phyloP scores from a whole-genome alignment of 768 basidiomycete species.

The Boletus subcaerulescens region DNA sequence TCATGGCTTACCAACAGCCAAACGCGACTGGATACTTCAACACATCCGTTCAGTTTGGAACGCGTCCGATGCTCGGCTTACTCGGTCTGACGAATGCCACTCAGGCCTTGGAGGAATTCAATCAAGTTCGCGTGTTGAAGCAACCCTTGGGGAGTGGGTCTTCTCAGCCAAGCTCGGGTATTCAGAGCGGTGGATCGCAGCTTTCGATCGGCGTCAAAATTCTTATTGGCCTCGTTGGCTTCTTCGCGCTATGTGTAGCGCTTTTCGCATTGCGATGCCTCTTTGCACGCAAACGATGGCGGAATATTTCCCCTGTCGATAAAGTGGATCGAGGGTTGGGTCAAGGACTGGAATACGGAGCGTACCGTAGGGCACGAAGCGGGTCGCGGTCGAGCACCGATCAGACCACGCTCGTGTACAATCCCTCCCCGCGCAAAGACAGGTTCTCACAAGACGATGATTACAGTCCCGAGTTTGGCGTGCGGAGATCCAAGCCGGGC shows the following conservation, averaged over 20 bases:
- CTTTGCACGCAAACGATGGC: slow-evolving; percentile 39
- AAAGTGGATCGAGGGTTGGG: slow-evolving; percentile 13
- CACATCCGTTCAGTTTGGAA: slow-evolving; percentile 14
- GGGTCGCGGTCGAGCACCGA: slow-evolving; percentile 24
- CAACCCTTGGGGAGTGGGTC: slow-evolving; percentile 44
- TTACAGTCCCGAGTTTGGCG: slow-evolving; percentile 9
- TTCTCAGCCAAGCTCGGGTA: slow-evolving; percentile 3
- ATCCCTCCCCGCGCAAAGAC: slow-evolving; percentile 35
- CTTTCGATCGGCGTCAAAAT: slow-evolving; percentile 61
- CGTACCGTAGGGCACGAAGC: slow-evolving; percentile 37
- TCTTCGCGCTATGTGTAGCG: slow-evolving; percentile 52
- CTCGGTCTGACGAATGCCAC: slow-evolving; percentile 61
- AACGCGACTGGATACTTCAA: slow-evolving; percentile 45
- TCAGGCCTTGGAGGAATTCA: slow-evolving; percentile 62
- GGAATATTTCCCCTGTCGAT: slow-evolving; percentile 12
- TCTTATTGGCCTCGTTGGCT: slow-evolving; percentile 54
- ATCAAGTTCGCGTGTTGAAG: slow-evolving; percentile 63
- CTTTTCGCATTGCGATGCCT: slow-evolving; percentile 58
- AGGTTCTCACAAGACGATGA: slow-evolving; percentile 13
- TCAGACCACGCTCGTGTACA: slow-evolving; percentile 37
- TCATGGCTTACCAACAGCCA: slow-evolving; percentile 64
- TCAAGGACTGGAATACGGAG: slow-evolving; percentile 13
- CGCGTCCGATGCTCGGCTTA: slow-evolving; percentile 54
- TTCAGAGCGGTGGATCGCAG: slow-evolving; percentile 32
- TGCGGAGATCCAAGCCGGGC: slow-evolving; percentile 4